phyloP scores from a whole-genome alignment of 176 grass and related monocot species.

The Triticum timopheevii region DNA sequence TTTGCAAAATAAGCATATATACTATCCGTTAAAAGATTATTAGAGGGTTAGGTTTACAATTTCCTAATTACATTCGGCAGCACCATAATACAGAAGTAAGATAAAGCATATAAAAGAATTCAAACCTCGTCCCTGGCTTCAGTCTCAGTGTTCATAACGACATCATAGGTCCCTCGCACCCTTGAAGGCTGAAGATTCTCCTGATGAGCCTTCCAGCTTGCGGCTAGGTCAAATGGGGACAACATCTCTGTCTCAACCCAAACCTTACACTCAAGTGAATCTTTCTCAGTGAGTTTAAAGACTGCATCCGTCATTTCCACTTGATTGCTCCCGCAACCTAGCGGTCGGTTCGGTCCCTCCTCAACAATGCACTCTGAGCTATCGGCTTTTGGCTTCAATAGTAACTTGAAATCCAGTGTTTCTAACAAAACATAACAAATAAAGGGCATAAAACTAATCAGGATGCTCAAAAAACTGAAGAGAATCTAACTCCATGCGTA shows the following conservation, averaged over 20 bases:
- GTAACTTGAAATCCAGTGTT: conserved; percentile 85
- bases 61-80: neutral
- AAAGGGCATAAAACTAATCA: neutral
- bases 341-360: conserved; percentile 64
- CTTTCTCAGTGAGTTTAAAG: conserved; percentile 62
- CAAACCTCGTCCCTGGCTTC: conserved; percentile 62
- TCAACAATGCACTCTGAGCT: conserved; percentile 62
- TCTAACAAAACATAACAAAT: conserved; percentile 34
- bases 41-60: neutral
- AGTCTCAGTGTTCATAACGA: conserved; percentile 48
- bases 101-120: conserved; percentile 22
- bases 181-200: conserved; percentile 71
- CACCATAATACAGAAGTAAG: conserved; percentile 13
- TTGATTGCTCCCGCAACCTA: conserved; percentile 48
- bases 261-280: conserved; percentile 59
- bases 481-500: neutral
- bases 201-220: conserved; percentile 87
- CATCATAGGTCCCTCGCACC: conserved; percentile 69
- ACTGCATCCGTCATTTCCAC: conserved; percentile 48
- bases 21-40: neutral
- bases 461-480: conserved; percentile 3
- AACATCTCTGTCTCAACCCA: conserved; percentile 63
- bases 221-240: conserved; percentile 85
- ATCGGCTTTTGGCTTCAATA: conserved; percentile 57
- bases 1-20: neutral